Conservation (phyloP, 2,329 filamentous ascomycete genomes). For the Ophiostoma quercus region DNA sequence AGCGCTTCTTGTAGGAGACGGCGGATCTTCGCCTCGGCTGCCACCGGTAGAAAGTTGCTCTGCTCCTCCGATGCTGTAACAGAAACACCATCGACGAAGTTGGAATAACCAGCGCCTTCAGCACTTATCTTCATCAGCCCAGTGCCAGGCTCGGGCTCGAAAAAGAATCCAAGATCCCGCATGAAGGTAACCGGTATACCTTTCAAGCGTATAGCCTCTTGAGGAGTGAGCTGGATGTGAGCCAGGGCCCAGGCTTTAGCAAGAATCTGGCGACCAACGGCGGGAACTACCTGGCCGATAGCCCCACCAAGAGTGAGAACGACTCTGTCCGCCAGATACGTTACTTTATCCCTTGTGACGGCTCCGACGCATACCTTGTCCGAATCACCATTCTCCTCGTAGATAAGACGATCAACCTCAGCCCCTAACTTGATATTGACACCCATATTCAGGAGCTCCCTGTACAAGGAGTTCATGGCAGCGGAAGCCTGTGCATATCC, state of each 20-base stretch:
- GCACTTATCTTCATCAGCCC: conserved; percentile 56
- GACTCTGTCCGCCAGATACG: background rate
- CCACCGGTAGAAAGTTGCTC: background rate
- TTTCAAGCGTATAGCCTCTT: conserved; percentile 48
- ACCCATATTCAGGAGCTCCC: background rate
- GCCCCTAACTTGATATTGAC: background rate
- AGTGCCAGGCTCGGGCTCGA: conserved; percentile 57
- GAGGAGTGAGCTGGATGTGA: conserved; percentile 52
- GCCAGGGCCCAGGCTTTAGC: conserved; percentile 40
- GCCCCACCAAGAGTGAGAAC: background rate
- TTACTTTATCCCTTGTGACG: background rate
- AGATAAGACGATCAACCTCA: background rate
- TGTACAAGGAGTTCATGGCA: background rate
- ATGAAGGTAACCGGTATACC: conserved; percentile 57
- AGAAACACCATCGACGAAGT: background rate
- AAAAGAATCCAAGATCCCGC: conserved; percentile 59
- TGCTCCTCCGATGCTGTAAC: conserved; percentile 45
- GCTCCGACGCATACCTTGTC: background rate
- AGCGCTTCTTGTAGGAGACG: conserved; percentile 48
- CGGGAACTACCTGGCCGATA: background rate
- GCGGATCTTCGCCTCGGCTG: conserved; percentile 38
- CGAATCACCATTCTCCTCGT: background rate
- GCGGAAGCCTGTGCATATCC: background rate
- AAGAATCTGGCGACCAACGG: background rate
- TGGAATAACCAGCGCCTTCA: conserved; percentile 46